phyloP scores from a whole-genome alignment of 331 rosid genomes.

The Quercus lobata region DNA sequence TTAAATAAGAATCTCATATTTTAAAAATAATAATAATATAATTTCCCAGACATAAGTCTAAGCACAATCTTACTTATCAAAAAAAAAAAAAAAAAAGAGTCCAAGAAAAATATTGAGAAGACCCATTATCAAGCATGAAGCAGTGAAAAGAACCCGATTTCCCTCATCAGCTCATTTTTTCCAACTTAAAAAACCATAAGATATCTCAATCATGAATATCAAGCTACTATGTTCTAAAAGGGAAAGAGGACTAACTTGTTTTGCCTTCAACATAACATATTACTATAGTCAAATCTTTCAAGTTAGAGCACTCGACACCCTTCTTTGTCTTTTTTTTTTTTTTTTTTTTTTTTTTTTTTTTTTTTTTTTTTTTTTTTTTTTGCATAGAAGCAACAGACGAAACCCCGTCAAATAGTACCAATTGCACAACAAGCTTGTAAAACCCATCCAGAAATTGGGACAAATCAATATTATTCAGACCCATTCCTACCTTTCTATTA shows the following conservation, averaged over 20 bases:
- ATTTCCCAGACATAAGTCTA: neutral
- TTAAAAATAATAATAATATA: neutral
- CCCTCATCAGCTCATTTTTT: neutral
- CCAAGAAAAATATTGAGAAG: neutral
- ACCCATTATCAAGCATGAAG: neutral
- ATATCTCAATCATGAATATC: neutral
- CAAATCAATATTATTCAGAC: neutral
- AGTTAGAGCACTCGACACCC: neutral
- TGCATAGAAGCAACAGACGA: neutral
- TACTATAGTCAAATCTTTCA: neutral
- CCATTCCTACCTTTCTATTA: neutral
- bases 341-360: neutral
- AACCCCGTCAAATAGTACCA: neutral
- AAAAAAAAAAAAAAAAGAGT: neutral
- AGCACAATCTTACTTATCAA: neutral
- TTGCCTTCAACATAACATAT: neutral
- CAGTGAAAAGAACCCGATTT: neutral
- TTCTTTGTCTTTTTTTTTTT: neutral
- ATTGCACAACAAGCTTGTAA: neutral
- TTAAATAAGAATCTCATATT: neutral
- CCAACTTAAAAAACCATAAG: neutral
- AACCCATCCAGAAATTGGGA: neutral
- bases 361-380: neutral
- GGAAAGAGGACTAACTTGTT: neutral
- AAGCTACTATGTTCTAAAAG: neutral